Percentiles rank a stretch among this genome's conserved stretches.
Conservation (phyloP, 805 yeast species). For the Nakazawaea ishiwadae region DNA sequence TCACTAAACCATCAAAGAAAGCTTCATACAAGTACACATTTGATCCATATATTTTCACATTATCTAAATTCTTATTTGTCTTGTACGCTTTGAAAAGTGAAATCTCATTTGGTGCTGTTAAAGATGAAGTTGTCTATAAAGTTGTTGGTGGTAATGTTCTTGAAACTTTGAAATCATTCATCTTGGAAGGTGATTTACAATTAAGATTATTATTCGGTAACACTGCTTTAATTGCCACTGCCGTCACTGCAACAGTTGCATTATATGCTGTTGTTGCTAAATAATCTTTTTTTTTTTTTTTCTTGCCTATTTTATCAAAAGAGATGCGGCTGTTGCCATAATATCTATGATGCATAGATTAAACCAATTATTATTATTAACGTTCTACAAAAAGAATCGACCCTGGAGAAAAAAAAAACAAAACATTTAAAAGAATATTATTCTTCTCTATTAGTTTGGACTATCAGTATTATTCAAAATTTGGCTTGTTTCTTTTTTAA, state of each 20-base stretch:
- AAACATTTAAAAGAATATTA: no score
- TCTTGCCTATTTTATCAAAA: no score
- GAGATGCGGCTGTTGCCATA: no score
- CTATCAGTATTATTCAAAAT: no score
- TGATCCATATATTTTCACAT: constrained; percentile 48
- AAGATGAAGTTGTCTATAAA: constrained; percentile 27
- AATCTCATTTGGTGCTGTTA: constrained; percentile 18
- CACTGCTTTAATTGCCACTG: constrained; percentile 41
- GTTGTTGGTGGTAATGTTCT: constrained; percentile 25
- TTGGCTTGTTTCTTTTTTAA: no score
- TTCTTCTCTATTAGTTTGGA: no score
- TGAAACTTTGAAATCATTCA: constrained; percentile 25
- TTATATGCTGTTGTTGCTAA: constrained; percentile 33
- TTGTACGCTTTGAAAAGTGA: constrained; percentile 30
- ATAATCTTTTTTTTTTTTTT: neutral
- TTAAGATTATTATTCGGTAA: constrained; percentile 40
- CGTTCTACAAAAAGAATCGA: no score
- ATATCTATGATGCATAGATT: no score
- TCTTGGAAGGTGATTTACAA: constrained; percentile 33
- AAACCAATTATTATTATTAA: no score
- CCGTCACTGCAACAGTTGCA: constrained; percentile 41
- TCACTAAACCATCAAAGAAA: constrained; percentile 36
- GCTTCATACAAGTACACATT: constrained; percentile 32
- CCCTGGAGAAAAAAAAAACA: no score
- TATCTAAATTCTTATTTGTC: constrained; percentile 37